phyloP scores from a whole-genome alignment of 371 early-diverging fungal species.

The Circinella minor region DNA sequence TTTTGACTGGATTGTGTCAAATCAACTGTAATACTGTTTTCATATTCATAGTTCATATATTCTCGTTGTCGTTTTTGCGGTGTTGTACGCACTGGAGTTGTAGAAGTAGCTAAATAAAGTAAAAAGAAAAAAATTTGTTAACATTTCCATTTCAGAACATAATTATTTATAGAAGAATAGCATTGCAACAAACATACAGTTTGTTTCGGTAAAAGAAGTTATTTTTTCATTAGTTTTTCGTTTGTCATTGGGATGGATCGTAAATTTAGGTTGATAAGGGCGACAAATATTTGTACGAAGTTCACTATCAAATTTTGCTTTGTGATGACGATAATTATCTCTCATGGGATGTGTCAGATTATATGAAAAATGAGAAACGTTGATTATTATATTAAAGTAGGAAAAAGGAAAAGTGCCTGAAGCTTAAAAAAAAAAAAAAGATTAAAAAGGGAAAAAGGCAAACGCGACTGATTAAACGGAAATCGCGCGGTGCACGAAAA shows the following conservation, averaged over 20 bases:
- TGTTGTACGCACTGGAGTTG: too few relatives aligned
- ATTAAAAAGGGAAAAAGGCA: background rate
- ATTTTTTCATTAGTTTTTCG: background rate
- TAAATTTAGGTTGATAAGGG: background rate
- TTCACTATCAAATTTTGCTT: conserved; percentile 6
- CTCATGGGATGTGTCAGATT: conserved; percentile 6
- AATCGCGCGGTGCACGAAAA: too few relatives aligned
- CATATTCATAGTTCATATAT: background rate
- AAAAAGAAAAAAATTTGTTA: too few relatives aligned
- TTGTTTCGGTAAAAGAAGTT: background rate
- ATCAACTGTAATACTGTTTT: background rate
- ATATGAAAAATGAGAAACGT: background rate
- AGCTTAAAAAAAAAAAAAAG: background rate
- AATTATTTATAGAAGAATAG: too few relatives aligned
- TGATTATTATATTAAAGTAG: too few relatives aligned
- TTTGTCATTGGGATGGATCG: conserved; percentile 10
- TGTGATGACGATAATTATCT: conserved; percentile 19
- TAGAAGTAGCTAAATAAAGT: too few relatives aligned
- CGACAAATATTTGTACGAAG: conserved; percentile 3
- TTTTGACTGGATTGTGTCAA: background rate
- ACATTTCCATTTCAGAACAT: too few relatives aligned
- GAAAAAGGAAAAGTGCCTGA: background rate
- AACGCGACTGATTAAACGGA: background rate
- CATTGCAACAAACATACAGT: background rate
- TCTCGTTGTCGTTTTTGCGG: background rate